These are phyloP conservation scores for Pseudocercospora fuligena DNA, from an alignment of 2,329 filamentous ascomycete species.

Conservation along the genomic window DNA sequence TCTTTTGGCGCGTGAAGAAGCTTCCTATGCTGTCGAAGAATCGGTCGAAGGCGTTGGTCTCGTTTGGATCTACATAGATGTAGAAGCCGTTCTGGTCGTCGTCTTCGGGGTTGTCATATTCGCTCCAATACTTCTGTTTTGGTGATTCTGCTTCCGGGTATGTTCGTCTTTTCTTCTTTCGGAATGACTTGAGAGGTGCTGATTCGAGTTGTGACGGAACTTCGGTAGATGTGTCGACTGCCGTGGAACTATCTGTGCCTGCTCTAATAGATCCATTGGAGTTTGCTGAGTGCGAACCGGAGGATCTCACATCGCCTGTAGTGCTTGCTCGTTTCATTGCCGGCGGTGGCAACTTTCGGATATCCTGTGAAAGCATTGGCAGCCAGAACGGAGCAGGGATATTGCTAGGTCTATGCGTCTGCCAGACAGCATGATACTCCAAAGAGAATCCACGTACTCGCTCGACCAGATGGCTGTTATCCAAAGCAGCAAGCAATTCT, in stretches of 20 bases:
- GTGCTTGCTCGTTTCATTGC: conserved; percentile 32
- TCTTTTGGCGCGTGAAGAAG: conserved; percentile 41
- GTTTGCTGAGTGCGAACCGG: conserved; percentile 30
- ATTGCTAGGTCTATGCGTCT: conserved; percentile 49
- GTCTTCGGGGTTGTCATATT: conserved; percentile 83
- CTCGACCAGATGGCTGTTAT: conserved; percentile 52
- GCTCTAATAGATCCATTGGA: conserved; percentile 46
- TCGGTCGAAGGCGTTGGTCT: conserved; percentile 67
- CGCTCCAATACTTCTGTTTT: conserved; percentile 72
- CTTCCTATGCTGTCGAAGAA: conserved; percentile 58
- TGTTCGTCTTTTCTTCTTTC: conserved; percentile 48
- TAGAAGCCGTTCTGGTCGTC: conserved; percentile 65
- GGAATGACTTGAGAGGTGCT: conserved; percentile 48
- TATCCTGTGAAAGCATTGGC: conserved; percentile 54
- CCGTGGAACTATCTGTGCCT: conserved; percentile 40
- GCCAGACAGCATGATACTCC: conserved; percentile 58
- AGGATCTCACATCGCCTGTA: conserved; percentile 18
- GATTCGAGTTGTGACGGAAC: conserved; percentile 45
- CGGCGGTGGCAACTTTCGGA: conserved; percentile 57
- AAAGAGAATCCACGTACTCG: conserved; percentile 59
- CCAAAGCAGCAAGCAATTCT: conserved; percentile 49
- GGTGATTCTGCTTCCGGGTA: conserved; percentile 33
- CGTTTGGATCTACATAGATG: conserved; percentile 75
- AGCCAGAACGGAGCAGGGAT: conserved; percentile 57
- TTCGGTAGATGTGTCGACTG: conserved; percentile 36